Percentiles rank a stretch among this genome's conserved stretches.
These are phyloP conservation scores for Thielaviopsis punctulata DNA, from an alignment of 2,329 filamentous ascomycete species.

Conservation along the genomic window DNA sequence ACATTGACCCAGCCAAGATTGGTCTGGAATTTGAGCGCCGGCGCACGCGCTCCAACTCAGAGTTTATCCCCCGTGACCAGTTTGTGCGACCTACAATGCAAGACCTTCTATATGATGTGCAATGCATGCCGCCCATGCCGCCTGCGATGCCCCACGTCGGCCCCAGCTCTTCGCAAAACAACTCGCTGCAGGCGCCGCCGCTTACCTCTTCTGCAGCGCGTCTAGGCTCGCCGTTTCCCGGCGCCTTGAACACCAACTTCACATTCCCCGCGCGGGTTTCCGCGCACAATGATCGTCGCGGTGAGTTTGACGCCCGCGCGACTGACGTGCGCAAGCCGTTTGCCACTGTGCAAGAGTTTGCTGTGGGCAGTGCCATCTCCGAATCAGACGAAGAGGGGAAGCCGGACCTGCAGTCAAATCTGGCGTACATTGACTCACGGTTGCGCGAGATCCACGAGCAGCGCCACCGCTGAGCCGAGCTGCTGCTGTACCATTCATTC, in stretches of 20 bases:
- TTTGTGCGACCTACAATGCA: constrained; percentile 26
- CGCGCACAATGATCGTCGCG: constrained; percentile 21
- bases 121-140: constrained; percentile 7
- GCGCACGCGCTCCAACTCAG: constrained; percentile 8
- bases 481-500: constrained; percentile 24
- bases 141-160: background rate
- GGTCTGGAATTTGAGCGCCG: constrained; percentile 13
- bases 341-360: constrained; percentile 27
- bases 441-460: constrained; percentile 35
- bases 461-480: constrained; percentile 29
- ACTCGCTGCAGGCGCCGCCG: constrained; percentile 12
- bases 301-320: constrained; percentile 26
- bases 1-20: constrained; percentile 26
- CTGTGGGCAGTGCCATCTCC: constrained; percentile 13
- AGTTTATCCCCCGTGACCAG: constrained; percentile 16
- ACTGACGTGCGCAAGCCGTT: constrained; percentile 30
- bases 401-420: constrained; percentile 30
- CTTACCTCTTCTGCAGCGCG: constrained; percentile 24
- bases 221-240: constrained; percentile 41
- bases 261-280: constrained; percentile 43
- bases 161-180: constrained; percentile 2
- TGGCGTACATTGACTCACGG: constrained; percentile 41
- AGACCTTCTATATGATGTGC: constrained; percentile 20
- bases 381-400: constrained; percentile 21
- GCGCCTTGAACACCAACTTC: constrained; percentile 30